These are phyloP conservation scores for Aureoboletus auriporus DNA, from an alignment of 768 basidiomycete species.

Conservation along the genomic window DNA sequence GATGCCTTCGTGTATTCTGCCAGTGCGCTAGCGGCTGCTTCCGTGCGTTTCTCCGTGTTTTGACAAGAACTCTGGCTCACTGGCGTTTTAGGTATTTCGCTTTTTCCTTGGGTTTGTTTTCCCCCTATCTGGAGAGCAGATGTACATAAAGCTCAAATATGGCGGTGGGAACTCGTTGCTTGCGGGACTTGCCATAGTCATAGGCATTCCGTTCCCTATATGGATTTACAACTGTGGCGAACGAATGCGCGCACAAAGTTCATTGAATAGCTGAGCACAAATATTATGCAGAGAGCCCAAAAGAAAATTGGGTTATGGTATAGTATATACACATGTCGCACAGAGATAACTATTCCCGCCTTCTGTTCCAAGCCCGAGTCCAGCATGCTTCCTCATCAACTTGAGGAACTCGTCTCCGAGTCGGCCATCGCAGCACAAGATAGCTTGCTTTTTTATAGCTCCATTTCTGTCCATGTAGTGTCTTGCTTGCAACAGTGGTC, in stretches of 20 bases:
- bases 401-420: too few species aligned
- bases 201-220: slow-evolving; percentile 72
- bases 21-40: slow-evolving; percentile 58
- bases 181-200: slow-evolving; percentile 53
- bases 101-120: slow-evolving; percentile 61
- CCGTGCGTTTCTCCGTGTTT: slow-evolving; percentile 37
- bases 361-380: too few species aligned
- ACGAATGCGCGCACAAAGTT: slow-evolving; percentile 43
- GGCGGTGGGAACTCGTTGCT: slow-evolving; percentile 70
- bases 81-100: slow-evolving; percentile 45
- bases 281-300: too few species aligned
- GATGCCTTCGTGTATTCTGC: slow-evolving; percentile 69
- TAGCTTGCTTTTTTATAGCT: too few species aligned
- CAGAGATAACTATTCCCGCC: too few species aligned
- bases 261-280: neutral
- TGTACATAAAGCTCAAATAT: slow-evolving; percentile 56
- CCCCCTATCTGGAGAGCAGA: slow-evolving; percentile 63
- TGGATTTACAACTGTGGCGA: slow-evolving; percentile 71
- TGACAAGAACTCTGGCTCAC: neutral
- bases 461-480: too few species aligned
- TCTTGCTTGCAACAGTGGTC: too few species aligned
- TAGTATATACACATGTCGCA: too few species aligned
- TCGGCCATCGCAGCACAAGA: too few species aligned
- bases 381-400: too few species aligned
- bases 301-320: too few species aligned